Conservation (phyloP, 2,329 filamentous ascomycete genomes). For the Trichoderma lentiforme region DNA sequence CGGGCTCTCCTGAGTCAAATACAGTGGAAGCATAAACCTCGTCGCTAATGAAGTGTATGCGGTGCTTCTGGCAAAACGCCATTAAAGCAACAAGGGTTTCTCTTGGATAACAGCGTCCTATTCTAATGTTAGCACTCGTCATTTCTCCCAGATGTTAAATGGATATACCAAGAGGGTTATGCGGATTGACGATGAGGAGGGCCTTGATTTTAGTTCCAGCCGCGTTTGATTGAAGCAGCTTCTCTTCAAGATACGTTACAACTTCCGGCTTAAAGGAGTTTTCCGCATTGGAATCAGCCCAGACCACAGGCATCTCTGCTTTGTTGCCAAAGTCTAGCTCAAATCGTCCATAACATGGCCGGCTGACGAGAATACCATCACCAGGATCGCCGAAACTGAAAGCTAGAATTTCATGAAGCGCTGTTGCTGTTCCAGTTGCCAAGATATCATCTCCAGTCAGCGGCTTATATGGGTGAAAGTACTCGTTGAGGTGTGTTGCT, state of each 20-base stretch:
- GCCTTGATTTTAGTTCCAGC: not conserved
- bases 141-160: accelerated
- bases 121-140: not conserved
- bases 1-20: not conserved
- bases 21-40: not conserved
- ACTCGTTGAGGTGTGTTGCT: not conserved
- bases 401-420: not conserved
- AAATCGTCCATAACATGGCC: not conserved
- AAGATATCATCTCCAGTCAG: not conserved
- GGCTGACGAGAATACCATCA: not conserved
- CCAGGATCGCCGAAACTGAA: not conserved
- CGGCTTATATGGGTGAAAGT: not conserved
- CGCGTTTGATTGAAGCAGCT: not conserved
- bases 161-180: not conserved
- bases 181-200: not conserved
- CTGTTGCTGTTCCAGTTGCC: not conserved
- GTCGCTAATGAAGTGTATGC: not conserved
- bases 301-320: not conserved
- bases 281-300: not conserved
- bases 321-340: not conserved
- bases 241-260: not conserved
- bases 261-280: not conserved
- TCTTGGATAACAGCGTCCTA: not conserved
- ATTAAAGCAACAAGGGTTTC: not conserved
- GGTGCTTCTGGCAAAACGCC: not conserved